phyloP scores from a whole-genome alignment of 2,329 filamentous ascomycete species.

The Hypoxylon sp. region DNA sequence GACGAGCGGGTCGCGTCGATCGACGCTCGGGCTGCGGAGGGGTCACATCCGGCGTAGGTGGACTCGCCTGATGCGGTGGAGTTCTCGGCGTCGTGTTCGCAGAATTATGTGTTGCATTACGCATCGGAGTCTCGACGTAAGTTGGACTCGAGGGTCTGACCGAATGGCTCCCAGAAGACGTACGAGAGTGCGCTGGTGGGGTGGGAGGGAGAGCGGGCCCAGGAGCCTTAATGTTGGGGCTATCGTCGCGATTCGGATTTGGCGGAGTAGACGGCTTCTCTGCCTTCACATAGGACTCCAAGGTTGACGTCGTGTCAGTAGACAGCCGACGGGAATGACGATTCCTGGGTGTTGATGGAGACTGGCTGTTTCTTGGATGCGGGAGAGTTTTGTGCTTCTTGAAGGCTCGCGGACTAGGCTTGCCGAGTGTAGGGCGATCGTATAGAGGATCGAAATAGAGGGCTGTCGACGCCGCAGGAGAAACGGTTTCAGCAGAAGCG shows the following conservation, averaged over 20 bases:
- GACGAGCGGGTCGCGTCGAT: constrained; percentile 54
- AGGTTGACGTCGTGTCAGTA: constrained; percentile 43
- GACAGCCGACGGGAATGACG: constrained; percentile 38
- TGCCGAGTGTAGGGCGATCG: constrained; percentile 39
- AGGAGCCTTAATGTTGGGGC: constrained; percentile 50
- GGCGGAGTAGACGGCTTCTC: constrained; percentile 47
- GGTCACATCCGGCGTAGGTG: constrained; percentile 79
- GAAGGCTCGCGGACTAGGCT: constrained; percentile 45
- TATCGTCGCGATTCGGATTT: constrained; percentile 54
- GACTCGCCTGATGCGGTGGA: constrained; percentile 71
- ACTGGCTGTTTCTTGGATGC: constrained; percentile 47
- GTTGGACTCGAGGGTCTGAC: constrained; percentile 54
- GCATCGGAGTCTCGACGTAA: constrained; percentile 49
- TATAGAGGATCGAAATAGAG: constrained; percentile 45
- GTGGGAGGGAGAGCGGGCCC: constrained; percentile 67
- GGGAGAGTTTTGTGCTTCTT: constrained; percentile 52
- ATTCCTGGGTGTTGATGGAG: constrained; percentile 20
- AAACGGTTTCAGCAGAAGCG: constrained; percentile 41
- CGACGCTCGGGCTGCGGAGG: constrained; percentile 65
- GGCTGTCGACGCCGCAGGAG: constrained; percentile 40
- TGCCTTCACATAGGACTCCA: constrained; percentile 45
- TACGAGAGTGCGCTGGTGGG: constrained; percentile 67
- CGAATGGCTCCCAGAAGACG: constrained; percentile 62
- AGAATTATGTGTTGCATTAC: constrained; percentile 51
- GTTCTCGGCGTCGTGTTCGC: constrained; percentile 59